These are phyloP conservation scores for Bryopsis sp. DNA, from an alignment of 139 green algal species.

Conservation along the genomic window DNA sequence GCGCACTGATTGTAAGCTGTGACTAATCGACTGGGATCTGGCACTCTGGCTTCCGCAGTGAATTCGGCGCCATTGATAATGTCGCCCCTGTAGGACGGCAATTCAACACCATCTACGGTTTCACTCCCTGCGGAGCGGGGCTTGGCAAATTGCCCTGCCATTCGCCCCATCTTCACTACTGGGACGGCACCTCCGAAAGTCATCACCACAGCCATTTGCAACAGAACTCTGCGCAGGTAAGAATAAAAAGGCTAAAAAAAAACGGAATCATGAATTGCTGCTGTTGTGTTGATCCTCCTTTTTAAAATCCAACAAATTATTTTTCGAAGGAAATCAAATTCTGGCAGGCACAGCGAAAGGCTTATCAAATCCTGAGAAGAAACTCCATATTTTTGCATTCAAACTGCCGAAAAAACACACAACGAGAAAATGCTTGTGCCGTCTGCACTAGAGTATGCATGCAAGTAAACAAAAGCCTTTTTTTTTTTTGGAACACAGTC, in stretches of 20 bases:
- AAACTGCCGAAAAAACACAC: too few relatives aligned
- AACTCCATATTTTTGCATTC: too few relatives aligned
- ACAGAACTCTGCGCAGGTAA: slow-evolving; percentile 61
- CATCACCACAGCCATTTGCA: slow-evolving; percentile 93
- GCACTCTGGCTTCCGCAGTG: slow-evolving; percentile 71
- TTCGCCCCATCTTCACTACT: slow-evolving; percentile 95
- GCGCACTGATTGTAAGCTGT: slow-evolving; percentile 94
- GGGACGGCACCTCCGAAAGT: slow-evolving; percentile 93
- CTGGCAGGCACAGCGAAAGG: too few relatives aligned
- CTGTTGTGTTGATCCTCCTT: background rate
- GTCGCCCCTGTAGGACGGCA: slow-evolving; percentile 93
- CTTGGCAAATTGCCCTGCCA: slow-evolving; percentile 99
- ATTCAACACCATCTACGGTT: slow-evolving; percentile 45
- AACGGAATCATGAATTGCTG: too few relatives aligned
- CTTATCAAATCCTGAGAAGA: too few relatives aligned
- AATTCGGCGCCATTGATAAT: slow-evolving; percentile 98
- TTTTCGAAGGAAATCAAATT: too few relatives aligned
- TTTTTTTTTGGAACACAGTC: too few relatives aligned
- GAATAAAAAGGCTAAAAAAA: too few relatives aligned
- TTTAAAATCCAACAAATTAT: too few relatives aligned
- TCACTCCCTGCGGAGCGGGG: slow-evolving; percentile 40
- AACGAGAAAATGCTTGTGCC: background rate
- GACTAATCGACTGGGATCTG: slow-evolving; percentile 61
- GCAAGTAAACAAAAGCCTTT: too few relatives aligned
- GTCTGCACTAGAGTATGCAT: too few relatives aligned